phyloP scores from a whole-genome alignment of 441 rosid genomes.

The Populus tomentosa region DNA sequence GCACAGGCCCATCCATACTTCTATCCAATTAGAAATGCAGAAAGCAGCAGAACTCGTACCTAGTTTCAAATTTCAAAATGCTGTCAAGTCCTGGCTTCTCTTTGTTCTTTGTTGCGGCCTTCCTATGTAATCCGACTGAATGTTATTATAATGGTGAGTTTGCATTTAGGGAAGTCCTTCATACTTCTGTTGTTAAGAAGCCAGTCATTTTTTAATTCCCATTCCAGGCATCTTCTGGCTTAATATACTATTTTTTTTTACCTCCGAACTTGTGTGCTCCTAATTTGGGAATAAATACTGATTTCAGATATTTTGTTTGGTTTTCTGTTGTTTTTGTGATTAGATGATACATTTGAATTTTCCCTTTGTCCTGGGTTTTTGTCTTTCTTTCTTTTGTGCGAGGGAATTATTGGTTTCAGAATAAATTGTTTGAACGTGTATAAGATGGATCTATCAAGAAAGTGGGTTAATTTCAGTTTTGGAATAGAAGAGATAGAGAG shows the following conservation, averaged over 20 bases:
- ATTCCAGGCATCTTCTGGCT: not conserved
- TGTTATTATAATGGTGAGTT: constrained; percentile 14
- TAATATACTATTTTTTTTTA: not conserved
- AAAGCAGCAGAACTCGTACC: constrained; percentile 68
- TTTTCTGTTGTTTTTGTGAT: not conserved
- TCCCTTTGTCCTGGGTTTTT: not conserved
- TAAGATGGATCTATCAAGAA: no score
- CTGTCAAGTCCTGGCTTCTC: constrained; percentile 15
- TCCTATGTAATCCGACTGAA: constrained; percentile 19
- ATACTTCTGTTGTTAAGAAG: constrained; percentile 2
- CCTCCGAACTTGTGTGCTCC: not conserved
- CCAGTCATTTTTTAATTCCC: constrained; percentile 6
- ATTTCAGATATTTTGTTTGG: not conserved
- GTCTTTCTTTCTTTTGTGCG: no score
- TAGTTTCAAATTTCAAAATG: constrained; percentile 26
- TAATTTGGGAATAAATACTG: constrained; percentile 11
- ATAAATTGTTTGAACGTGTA: no score
- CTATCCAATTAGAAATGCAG: constrained; percentile 79
- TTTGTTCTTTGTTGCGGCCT: constrained; percentile 10
- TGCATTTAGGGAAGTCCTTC: constrained; percentile 13
- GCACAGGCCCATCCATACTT: constrained; percentile 80
- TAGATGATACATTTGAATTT: not conserved
- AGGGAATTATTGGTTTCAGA: not conserved
- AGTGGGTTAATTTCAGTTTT: no score
- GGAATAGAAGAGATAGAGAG: no score